Conservation (phyloP, 495 filamentous ascomycete species). For the Tuber melanosporum region DNA sequence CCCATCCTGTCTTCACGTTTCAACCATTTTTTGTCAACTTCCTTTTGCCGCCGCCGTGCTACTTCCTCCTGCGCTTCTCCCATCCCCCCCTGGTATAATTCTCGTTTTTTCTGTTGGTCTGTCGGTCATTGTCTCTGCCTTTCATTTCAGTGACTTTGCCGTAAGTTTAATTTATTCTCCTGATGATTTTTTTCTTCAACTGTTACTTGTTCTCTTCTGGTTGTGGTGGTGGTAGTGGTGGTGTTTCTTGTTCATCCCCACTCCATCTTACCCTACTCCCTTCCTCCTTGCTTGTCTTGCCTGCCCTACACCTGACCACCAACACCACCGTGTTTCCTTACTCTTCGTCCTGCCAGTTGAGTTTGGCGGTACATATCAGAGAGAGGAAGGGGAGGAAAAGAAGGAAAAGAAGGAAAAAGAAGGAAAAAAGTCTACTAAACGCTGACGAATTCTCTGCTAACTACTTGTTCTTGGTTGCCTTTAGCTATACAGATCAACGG, state of each 20-base stretch:
- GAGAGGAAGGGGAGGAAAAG: neutral
- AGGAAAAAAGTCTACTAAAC: neutral
- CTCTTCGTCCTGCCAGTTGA: neutral
- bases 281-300: constrained; percentile 8
- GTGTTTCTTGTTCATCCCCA: constrained; percentile 17
- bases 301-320: constrained; percentile 15
- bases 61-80: constrained; percentile 22
- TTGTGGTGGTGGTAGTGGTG: constrained; percentile 20
- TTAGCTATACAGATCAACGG: constrained; percentile 5
- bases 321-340: constrained; percentile 7
- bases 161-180: neutral
- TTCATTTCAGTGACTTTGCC: constrained; percentile 20
- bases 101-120: constrained; percentile 9
- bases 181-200: neutral
- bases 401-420: neutral
- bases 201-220: neutral
- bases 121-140: constrained; percentile 21
- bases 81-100: constrained; percentile 14
- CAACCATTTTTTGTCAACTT: constrained; percentile 14
- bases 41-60: constrained; percentile 29
- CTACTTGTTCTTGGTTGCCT: neutral
- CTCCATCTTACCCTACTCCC: constrained; percentile 17
- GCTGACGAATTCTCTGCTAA: neutral
- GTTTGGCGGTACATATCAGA: neutral
- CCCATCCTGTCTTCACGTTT: constrained; percentile 25